These are phyloP conservation scores for Pseudogymnoascus sp. DNA, from an alignment of 2,329 filamentous ascomycete species.

Conservation along the genomic window DNA sequence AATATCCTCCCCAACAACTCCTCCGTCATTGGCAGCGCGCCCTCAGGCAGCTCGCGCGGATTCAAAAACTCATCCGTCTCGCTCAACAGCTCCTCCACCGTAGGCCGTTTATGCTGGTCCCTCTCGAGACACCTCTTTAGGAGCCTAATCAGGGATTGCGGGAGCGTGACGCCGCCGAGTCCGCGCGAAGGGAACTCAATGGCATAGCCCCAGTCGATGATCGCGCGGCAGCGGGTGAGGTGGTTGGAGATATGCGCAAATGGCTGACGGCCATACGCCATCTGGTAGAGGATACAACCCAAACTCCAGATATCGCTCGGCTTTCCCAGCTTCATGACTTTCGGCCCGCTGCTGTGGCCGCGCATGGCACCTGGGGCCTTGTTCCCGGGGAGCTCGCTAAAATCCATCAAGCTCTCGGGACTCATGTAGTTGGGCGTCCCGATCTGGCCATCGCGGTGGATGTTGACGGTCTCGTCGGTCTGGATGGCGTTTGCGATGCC, in stretches of 20 bases:
- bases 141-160: conserved; percentile 50
- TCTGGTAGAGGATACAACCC: conserved; percentile 94
- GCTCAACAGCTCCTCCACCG: conserved; percentile 53
- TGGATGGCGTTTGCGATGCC: conserved; percentile 97
- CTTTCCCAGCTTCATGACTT: conserved; percentile 92
- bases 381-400: conserved; percentile 52
- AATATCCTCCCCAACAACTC: conserved; percentile 55
- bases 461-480: conserved; percentile 90
- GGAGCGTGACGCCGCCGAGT: conserved; percentile 56
- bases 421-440: conserved; percentile 99
- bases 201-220: conserved; percentile 67
- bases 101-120: conserved; percentile 54
- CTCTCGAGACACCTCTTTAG: conserved; percentile 56
- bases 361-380: conserved; percentile 22
- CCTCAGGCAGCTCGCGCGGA: conserved; percentile 46
- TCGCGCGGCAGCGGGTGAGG: conserved; percentile 78
- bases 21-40: conserved; percentile 52
- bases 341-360: conserved; percentile 40
- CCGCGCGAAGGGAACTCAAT: conserved; percentile 67
- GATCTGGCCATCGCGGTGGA: conserved; percentile 90
- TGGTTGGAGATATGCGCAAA: conserved; percentile 88
- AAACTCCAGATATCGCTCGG: conserved; percentile 94
- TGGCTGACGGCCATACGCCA: conserved; percentile 94
- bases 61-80: conserved; percentile 56
- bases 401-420: conserved; percentile 85